phyloP scores from a whole-genome alignment of 2,329 filamentous ascomycete genomes.

The Xylariaceae sp. region DNA sequence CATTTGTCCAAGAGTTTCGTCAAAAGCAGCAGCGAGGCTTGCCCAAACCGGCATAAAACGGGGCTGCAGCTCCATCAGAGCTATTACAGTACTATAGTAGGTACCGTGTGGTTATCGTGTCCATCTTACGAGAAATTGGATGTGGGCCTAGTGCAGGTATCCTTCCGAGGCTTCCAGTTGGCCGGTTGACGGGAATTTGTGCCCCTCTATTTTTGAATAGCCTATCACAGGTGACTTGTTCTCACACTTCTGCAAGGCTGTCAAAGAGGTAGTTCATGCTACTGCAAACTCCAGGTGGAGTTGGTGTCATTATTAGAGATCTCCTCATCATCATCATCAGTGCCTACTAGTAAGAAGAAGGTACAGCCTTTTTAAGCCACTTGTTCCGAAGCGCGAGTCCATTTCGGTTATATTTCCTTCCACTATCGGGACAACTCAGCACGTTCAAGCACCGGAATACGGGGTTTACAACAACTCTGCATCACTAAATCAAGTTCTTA shows the following conservation, averaged over 20 bases:
- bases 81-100: constrained; percentile 10
- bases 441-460: constrained; percentile 10
- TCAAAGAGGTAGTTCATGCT: constrained; percentile 11
- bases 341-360: too few species aligned
- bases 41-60: neutral
- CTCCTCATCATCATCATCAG: too few species aligned
- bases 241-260: constrained; percentile 24
- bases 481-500: too few species aligned
- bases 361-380: too few species aligned
- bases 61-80: constrained; percentile 4
- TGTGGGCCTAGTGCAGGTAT: constrained; percentile 9
- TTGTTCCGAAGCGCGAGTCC: neutral
- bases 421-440: constrained; percentile 9
- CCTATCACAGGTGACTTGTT: constrained; percentile 2
- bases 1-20: neutral
- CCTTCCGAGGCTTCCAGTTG: constrained; percentile 31
- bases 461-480: constrained; percentile 13
- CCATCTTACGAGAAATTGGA: constrained; percentile 25
- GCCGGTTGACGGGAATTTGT: constrained; percentile 12
- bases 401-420: constrained; percentile 3
- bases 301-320: too few species aligned
- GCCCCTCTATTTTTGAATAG: neutral
- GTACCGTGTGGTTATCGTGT: constrained; percentile 10
- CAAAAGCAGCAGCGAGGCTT: constrained; percentile 12
- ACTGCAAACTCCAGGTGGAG: neutral